phyloP scores from a whole-genome alignment of 2,329 filamentous ascomycete genomes.

The Coniochaeta pulveracea region DNA sequence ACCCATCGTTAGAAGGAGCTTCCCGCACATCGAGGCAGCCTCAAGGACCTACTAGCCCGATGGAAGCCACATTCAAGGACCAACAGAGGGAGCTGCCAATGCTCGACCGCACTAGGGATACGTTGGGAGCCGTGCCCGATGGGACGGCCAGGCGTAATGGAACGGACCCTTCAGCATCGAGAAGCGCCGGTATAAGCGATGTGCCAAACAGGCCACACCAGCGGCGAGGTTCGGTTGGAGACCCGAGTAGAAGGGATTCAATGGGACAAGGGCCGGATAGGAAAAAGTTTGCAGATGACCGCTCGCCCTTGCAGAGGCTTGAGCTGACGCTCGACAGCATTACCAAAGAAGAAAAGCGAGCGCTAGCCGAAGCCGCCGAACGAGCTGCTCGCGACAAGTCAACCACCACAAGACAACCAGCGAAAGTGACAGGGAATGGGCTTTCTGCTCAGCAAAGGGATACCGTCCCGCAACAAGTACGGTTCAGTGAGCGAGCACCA shows the following conservation, averaged over 20 bases:
- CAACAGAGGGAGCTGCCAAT: conserved; percentile 12
- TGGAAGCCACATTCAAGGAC: conserved; percentile 9
- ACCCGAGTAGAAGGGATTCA: conserved; percentile 23
- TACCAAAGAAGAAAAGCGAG: conserved; percentile 90
- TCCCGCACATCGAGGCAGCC: conserved; percentile 16
- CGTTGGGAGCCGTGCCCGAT: conserved; percentile 12
- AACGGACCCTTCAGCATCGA: conserved; percentile 13
- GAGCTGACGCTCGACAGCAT: conserved; percentile 86
- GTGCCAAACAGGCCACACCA: conserved; percentile 15
- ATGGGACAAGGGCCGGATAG: conserved; percentile 27
- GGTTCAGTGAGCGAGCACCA: conserved; percentile 16
- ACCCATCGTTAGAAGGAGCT: conserved; percentile 15
- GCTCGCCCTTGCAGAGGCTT: conserved; percentile 86
- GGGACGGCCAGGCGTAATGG: conserved; percentile 13
- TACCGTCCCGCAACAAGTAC: conserved; percentile 17
- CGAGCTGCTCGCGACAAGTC: conserved; percentile 51
- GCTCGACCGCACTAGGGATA: conserved; percentile 17
- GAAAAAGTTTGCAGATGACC: conserved; percentile 62
- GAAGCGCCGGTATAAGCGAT: conserved; percentile 15
- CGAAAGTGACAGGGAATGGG: conserved; percentile 9
- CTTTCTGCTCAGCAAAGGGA: neutral
- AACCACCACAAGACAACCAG: conserved; percentile 7
- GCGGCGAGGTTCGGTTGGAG: conserved; percentile 10
- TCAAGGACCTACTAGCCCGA: conserved; percentile 12
- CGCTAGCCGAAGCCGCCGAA: conserved; percentile 74